These are phyloP conservation scores for Lathyrus tuberosus DNA, from an alignment of 306 rosid species.

Conservation along the genomic window DNA sequence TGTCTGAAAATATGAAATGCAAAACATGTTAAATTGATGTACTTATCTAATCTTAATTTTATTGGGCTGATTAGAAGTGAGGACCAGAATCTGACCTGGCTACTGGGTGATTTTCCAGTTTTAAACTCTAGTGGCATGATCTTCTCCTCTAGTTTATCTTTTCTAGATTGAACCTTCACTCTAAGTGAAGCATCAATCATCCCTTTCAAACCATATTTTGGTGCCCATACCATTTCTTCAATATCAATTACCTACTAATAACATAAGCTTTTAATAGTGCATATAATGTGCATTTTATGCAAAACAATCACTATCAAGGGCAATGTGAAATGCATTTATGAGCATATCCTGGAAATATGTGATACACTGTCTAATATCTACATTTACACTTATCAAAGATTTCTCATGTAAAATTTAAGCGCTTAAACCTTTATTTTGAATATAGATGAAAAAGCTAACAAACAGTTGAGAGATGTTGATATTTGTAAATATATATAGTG, in stretches of 20 bases:
- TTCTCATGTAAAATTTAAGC: not conserved
- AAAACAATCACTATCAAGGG: constrained; percentile 19
- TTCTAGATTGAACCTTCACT: constrained; percentile 56
- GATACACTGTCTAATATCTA: constrained; percentile 26
- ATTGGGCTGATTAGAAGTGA: constrained; percentile 26
- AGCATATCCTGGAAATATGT: constrained; percentile 19
- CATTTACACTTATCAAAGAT: constrained; percentile 18
- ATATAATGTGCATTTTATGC: constrained; percentile 23
- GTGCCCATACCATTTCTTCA: constrained; percentile 99
- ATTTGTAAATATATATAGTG: no score
- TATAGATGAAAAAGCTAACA: constrained; percentile 3
- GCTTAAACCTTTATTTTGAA: constrained; percentile 7
- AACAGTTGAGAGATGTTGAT: constrained; percentile 15
- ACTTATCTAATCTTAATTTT: constrained; percentile 29
- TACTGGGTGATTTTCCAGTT: constrained; percentile 71
- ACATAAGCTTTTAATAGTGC: constrained; percentile 16
- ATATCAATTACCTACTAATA: constrained; percentile 77
- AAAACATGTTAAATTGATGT: constrained; percentile 31
- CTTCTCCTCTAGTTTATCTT: constrained; percentile 49
- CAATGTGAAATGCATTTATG: constrained; percentile 12
- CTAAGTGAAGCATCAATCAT: constrained; percentile 93
- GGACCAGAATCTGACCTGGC: constrained; percentile 68
- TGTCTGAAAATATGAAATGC: constrained; percentile 60
- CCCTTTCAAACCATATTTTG: constrained; percentile 94
- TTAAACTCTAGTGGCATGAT: constrained; percentile 92